These are phyloP conservation scores for Ilyonectria robusta DNA, from an alignment of 2,329 filamentous ascomycete genomes.

Conservation along the genomic window DNA sequence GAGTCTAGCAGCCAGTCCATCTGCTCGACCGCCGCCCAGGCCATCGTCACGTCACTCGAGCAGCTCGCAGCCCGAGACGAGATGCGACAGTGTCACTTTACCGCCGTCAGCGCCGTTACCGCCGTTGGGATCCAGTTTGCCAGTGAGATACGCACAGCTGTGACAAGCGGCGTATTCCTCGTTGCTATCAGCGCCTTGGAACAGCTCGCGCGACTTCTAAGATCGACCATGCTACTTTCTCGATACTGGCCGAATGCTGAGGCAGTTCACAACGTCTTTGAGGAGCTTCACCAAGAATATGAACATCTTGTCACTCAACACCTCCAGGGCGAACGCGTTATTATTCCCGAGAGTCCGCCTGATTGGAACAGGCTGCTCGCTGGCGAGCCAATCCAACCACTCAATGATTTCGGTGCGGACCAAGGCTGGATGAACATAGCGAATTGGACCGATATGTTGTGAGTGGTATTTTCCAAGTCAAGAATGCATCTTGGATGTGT, in stretches of 20 bases:
- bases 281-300: constrained; percentile 44
- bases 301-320: constrained; percentile 43
- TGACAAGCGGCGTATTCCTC: constrained; percentile 34
- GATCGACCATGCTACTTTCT: constrained; percentile 36
- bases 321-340: constrained; percentile 42
- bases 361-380: constrained; percentile 45
- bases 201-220: constrained; percentile 33
- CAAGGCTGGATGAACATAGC: constrained; percentile 47
- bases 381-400: constrained; percentile 37
- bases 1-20: constrained; percentile 41
- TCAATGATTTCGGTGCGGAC: constrained; percentile 36
- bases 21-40: constrained; percentile 44
- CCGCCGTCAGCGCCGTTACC: constrained; percentile 43
- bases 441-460: constrained; percentile 44
- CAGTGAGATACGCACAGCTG: constrained; percentile 41
- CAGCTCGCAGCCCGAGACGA: constrained; percentile 40
- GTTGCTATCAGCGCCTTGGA: constrained; percentile 43
- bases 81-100: constrained; percentile 43
- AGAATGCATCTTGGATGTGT: neutral
- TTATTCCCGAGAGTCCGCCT: constrained; percentile 42
- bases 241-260: constrained; percentile 45
- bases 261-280: constrained; percentile 46
- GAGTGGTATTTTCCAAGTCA: neutral
- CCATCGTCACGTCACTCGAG: constrained; percentile 42
- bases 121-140: constrained; percentile 45